phyloP scores from a whole-genome alignment of 805 yeast genomes.

The Kockiozyma suomiensis region DNA sequence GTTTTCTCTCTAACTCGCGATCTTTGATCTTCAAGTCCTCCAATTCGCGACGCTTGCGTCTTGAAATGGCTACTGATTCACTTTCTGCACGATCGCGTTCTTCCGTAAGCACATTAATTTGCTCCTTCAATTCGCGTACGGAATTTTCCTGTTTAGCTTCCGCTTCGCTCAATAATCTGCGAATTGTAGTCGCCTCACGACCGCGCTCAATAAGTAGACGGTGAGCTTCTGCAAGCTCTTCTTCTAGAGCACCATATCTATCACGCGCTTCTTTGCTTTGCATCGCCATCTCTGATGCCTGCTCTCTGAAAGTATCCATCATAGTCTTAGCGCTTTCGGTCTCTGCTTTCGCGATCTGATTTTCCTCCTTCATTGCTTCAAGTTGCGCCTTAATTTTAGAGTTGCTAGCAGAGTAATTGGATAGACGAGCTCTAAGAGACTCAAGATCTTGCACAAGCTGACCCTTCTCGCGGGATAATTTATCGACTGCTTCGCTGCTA shows the following conservation, averaged over 20 bases:
- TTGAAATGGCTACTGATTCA: constrained; percentile 52
- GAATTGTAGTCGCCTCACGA: constrained; percentile 72
- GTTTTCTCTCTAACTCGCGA: constrained; percentile 46
- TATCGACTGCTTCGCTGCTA: constrained; percentile 15
- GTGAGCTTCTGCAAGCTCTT: constrained; percentile 77
- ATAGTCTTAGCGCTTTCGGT: constrained; percentile 47
- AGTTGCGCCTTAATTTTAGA: constrained; percentile 48
- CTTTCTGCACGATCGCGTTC: constrained; percentile 65
- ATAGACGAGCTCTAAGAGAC: constrained; percentile 47
- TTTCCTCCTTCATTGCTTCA: constrained; percentile 47
- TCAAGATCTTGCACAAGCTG: constrained; percentile 39
- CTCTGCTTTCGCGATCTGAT: constrained; percentile 39
- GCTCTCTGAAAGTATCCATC: constrained; percentile 57
- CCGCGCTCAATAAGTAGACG: constrained; percentile 76
- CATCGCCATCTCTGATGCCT: constrained; percentile 71
- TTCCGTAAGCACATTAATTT: constrained; percentile 55
- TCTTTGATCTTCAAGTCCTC: constrained; percentile 59
- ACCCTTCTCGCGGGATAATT: constrained; percentile 46
- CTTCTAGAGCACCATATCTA: constrained; percentile 69
- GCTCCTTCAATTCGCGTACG: constrained; percentile 58
- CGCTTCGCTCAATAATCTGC: constrained; percentile 66
- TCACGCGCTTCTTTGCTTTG: constrained; percentile 65
- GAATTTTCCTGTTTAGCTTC: constrained; percentile 60
- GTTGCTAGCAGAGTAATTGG: constrained; percentile 46
- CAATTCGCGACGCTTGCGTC: constrained; percentile 64